Evolutionary conservation across 2,329 filamentous ascomycete genomes (phyloP).

Genomic region (Myriosclerotinia scirpicola): DNA sequence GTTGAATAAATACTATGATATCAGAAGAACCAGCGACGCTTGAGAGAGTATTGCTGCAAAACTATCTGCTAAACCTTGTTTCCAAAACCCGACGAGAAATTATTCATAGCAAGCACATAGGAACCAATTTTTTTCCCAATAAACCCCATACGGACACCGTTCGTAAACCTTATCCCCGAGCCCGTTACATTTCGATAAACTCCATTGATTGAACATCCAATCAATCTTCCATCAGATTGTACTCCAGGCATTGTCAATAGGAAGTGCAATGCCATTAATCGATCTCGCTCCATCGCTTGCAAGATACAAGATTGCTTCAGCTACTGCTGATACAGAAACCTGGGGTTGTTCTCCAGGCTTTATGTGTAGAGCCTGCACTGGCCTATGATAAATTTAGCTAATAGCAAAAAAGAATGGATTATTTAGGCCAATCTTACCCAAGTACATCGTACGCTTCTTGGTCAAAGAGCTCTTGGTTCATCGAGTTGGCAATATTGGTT

Average conservation of each 20-base stretch:
- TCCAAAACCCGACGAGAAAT: not conserved
- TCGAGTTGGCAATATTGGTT: constrained; percentile 3
- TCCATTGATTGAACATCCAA: no score
- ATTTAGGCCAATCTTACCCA: not conserved
- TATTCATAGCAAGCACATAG: not conserved
- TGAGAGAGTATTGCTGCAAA: not conserved
- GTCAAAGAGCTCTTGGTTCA: not conserved
- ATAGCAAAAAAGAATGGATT: no score
- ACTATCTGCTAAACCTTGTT: not conserved
- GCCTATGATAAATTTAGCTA: constrained; percentile 26
- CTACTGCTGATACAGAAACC: constrained; percentile 41
- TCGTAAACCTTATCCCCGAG: no score
- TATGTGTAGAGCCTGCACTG: constrained; percentile 41
- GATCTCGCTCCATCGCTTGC: constrained; percentile 41
- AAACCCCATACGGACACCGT: not conserved
- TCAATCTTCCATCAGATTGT: constrained; percentile 35
- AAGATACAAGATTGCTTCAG: constrained; percentile 43
- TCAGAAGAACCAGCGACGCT: not conserved
- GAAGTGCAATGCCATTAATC: constrained; percentile 43
- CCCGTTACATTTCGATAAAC: not conserved
- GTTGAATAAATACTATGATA: not conserved
- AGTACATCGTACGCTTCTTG: not conserved
- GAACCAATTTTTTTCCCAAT: not conserved
- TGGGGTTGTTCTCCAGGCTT: constrained; percentile 28
- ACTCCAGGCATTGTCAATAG: constrained; percentile 44